A percentile compares a stretch with the other conserved stretches of the same genome.
Conservation (phyloP, 2,329 filamentous ascomycete genomes). For the Aureobasidium sp. region DNA sequence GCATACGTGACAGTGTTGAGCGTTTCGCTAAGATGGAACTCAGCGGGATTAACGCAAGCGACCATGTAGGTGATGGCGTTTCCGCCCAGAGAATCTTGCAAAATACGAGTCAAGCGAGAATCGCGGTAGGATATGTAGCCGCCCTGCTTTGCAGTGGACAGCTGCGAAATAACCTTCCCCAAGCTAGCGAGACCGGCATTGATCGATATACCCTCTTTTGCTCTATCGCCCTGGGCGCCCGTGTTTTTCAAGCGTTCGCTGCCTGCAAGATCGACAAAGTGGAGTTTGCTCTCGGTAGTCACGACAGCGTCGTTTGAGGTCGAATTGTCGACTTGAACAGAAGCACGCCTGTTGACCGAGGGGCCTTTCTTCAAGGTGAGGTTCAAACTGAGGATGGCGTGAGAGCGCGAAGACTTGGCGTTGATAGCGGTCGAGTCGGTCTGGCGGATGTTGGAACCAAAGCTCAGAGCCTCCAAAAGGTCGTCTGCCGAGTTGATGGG, state of each 20-base stretch:
- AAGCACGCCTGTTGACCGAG: slow-evolving; percentile 64
- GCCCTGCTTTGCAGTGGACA: slow-evolving; percentile 79
- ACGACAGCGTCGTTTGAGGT: slow-evolving; percentile 57
- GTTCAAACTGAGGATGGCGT: slow-evolving; percentile 94
- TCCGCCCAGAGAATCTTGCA: slow-evolving; percentile 93
- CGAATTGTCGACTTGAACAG: slow-evolving; percentile 74
- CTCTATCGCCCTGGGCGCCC: slow-evolving; percentile 85
- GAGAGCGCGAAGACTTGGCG: slow-evolving; percentile 92
- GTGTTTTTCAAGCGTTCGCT: slow-evolving; percentile 97
- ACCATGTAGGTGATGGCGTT: slow-evolving; percentile 99
- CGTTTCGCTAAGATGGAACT: slow-evolving; percentile 96
- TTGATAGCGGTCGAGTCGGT: slow-evolving; percentile 97
- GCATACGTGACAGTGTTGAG: slow-evolving; percentile 95
- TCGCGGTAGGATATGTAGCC: slow-evolving; percentile 96
- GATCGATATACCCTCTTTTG: slow-evolving; percentile 95
- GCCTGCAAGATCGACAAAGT: slow-evolving; percentile 95
- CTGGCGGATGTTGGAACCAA: slow-evolving; percentile 88
- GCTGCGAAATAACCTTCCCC: slow-evolving; percentile 95
- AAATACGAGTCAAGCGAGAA: slow-evolving; percentile 86
- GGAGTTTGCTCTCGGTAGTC: slow-evolving; percentile 93
- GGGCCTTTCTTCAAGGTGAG: slow-evolving; percentile 68
- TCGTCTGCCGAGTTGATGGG: slow-evolving; percentile 89
- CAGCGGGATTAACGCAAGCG: slow-evolving; percentile 90
- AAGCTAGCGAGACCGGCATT: slow-evolving; percentile 90
- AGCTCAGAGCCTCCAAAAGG: slow-evolving; percentile 77